phyloP scores from a whole-genome alignment of 148 eudicot genomes.

The Bassia scoparia region DNA sequence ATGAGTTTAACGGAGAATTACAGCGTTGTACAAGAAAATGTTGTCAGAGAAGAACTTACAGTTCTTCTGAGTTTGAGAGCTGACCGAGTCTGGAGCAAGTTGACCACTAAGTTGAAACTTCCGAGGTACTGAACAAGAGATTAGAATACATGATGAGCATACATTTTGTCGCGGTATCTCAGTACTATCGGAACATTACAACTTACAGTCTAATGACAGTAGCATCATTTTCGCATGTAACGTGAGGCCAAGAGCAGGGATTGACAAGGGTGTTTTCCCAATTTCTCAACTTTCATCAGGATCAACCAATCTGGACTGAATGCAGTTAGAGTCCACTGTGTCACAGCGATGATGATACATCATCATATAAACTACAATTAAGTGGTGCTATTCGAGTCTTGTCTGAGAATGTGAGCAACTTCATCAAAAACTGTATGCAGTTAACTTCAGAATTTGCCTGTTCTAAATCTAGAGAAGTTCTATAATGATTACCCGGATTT shows the following conservation, averaged over 20 bases:
- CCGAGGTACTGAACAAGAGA: constrained; percentile 2
- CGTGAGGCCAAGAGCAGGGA: constrained; percentile 12
- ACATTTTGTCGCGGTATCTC: not conserved
- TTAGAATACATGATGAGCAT: not conserved
- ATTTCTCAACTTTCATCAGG: not conserved
- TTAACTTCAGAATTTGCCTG: too few species aligned
- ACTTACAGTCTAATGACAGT: constrained; percentile 20
- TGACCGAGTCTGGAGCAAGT: constrained; percentile 6
- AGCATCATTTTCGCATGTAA: not conserved
- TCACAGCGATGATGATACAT: not conserved
- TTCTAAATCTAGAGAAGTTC: too few species aligned
- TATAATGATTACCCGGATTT: too few species aligned
- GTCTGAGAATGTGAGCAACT: not conserved
- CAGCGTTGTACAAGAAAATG: not conserved
- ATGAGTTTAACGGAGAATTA: not conserved
- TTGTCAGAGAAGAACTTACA: not conserved
- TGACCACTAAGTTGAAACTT: constrained; percentile 1
- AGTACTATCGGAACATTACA: not conserved
- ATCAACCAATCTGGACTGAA: constrained; percentile 20
- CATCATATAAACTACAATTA: not conserved
- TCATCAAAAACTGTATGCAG: not conserved
- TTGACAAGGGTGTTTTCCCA: not conserved
- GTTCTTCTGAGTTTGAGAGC: not conserved
- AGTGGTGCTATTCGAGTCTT: not conserved
- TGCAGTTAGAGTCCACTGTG: constrained; percentile 19